Evolutionary conservation across 805 yeast species (phyloP).

Genomic region (Saturnispora halmiae): DNA sequence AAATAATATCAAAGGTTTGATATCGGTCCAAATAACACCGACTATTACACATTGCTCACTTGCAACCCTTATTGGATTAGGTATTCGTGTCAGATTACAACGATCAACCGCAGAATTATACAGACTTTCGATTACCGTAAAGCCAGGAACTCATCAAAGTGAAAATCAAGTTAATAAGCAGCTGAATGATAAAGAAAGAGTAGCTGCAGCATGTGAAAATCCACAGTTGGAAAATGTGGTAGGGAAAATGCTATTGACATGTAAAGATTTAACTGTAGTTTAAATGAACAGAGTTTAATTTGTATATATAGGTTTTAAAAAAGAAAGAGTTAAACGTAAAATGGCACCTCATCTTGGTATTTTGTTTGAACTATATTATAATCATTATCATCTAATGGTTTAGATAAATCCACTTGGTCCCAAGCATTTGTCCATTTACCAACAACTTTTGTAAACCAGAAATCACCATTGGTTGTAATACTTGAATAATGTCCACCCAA

Average conservation of each 20-base stretch:
- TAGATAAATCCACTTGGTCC: slow-evolving; percentile 16
- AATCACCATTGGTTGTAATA: slow-evolving; percentile 34
- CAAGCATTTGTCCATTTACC: slow-evolving; percentile 34
- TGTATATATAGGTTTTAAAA: not conserved
- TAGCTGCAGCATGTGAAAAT: slow-evolving; percentile 97
- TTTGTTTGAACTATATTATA: slow-evolving; percentile 16
- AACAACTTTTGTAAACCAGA: slow-evolving; percentile 41
- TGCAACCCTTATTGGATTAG: slow-evolving; percentile 92
- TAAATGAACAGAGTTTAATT: not conserved
- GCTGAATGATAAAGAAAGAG: slow-evolving; percentile 93
- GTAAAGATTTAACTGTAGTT: slow-evolving; percentile 25
- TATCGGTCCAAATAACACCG: slow-evolving; percentile 81
- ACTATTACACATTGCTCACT: slow-evolving; percentile 96
- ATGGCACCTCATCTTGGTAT: slow-evolving; percentile 16
- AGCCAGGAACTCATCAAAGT: slow-evolving; percentile 92
- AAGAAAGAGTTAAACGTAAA: too few relatives aligned
- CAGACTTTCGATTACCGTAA: slow-evolving; percentile 68
- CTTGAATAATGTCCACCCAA: slow-evolving; percentile 67
- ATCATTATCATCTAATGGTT: slow-evolving; percentile 16
- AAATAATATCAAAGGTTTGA: slow-evolving; percentile 52
- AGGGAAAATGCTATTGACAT: slow-evolving; percentile 82
- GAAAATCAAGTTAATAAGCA: slow-evolving; percentile 95
- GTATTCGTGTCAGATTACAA: slow-evolving; percentile 85
- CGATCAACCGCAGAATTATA: slow-evolving; percentile 79
- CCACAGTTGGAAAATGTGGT: slow-evolving; percentile 87